Conservation (phyloP, 108 stramenopile genomes). For the Fragilaria crotonensis region DNA sequence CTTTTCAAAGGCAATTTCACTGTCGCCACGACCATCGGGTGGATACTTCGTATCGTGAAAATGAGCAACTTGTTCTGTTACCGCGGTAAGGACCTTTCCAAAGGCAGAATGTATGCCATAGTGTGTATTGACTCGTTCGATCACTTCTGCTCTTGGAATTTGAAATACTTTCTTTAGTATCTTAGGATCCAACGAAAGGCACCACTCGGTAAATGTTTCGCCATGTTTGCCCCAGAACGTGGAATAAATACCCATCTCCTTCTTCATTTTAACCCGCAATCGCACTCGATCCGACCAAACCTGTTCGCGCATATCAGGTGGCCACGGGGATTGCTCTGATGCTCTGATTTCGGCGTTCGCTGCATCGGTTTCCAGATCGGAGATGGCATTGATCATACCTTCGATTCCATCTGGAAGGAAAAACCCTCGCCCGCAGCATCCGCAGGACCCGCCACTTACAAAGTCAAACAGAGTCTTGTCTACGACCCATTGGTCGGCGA, state of each 20-base stretch:
- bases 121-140: constrained; percentile 41
- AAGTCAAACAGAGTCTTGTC: constrained; percentile 78
- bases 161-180: constrained; percentile 44
- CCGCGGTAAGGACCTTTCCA: constrained; percentile 63
- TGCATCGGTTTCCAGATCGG: constrained; percentile 79
- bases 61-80: constrained; percentile 73
- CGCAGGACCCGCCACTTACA: constrained; percentile 64
- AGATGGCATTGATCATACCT: constrained; percentile 63
- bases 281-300: constrained; percentile 80
- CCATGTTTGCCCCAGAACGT: constrained; percentile 49
- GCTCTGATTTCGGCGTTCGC: constrained; percentile 59
- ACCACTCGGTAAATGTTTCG: constrained; percentile 26
- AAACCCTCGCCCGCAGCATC: constrained; percentile 59
- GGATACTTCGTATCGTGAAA: constrained; percentile 66
- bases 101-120: constrained; percentile 70
- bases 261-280: constrained; percentile 71
- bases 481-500: constrained; percentile 79
- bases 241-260: constrained; percentile 55
- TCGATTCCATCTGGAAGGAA: constrained; percentile 63
- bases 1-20: constrained; percentile 56
- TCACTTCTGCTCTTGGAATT: constrained; percentile 56
- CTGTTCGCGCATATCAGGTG: constrained; percentile 67
- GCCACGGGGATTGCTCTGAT: constrained; percentile 58
- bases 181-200: constrained; percentile 20
- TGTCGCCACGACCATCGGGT: constrained; percentile 52